A percentile compares a stretch with the other conserved stretches of the same genome.
Evolutionary conservation across 495 filamentous ascomycete species (phyloP).

Genomic region (Neurospora africana): DNA sequence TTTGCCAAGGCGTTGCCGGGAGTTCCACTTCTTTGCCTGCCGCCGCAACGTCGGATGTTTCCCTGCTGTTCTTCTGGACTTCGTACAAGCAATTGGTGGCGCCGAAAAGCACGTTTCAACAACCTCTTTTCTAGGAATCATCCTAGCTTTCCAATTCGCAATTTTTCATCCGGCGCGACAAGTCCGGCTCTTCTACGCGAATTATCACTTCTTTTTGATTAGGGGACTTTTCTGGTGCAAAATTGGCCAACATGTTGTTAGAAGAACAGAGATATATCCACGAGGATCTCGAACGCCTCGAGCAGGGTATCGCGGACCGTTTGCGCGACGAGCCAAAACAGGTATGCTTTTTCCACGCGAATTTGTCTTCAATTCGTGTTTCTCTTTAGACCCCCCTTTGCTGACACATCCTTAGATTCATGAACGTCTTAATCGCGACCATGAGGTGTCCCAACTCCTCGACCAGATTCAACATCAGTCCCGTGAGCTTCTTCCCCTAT

Average conservation of each 20-base stretch:
- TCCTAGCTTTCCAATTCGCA: not conserved
- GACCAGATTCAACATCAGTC: constrained; percentile 80
- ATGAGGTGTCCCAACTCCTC: constrained; percentile 81
- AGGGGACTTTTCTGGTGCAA: not conserved
- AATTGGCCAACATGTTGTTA: constrained; percentile 52
- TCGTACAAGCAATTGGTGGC: constrained; percentile 1
- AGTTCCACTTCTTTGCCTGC: not conserved
- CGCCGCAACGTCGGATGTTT: not conserved
- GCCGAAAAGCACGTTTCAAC: not conserved
- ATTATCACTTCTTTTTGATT: not conserved
- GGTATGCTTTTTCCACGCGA: constrained; percentile 42
- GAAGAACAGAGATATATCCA: constrained; percentile 90
- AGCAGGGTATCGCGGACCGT: constrained; percentile 86
- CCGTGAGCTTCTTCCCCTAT: constrained; percentile 66
- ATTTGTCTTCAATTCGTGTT: not conserved
- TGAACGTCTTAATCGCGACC: constrained; percentile 75
- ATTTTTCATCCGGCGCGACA: not conserved
- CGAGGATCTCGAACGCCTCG: constrained; percentile 89
- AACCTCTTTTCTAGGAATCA: not conserved
- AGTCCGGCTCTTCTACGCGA: not conserved
- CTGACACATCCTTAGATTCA: constrained; percentile 55
- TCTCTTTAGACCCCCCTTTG: not conserved
- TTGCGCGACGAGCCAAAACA: constrained; percentile 79
- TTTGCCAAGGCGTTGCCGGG: not conserved
- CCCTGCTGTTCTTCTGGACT: not conserved